phyloP scores from a whole-genome alignment of 805 yeast genomes.

The Torulaspora gathmanii region DNA sequence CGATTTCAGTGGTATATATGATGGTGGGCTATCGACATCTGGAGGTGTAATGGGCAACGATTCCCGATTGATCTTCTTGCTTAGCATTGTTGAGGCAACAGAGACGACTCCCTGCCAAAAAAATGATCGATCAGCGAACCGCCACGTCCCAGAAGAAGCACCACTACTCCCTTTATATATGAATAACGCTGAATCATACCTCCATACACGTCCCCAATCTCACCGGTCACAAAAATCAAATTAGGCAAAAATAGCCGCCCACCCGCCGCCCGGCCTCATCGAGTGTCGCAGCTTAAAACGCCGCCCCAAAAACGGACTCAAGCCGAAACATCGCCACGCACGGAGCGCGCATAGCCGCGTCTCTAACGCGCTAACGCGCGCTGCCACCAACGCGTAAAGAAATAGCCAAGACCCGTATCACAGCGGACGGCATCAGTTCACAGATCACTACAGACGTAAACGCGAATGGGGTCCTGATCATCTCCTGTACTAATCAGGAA shows the following conservation, averaged over 20 bases:
- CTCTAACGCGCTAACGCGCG: background rate
- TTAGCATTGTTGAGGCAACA: slow-evolving; percentile 8
- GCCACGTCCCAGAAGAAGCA: background rate
- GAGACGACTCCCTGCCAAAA: background rate
- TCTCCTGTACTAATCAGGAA: too few species aligned
- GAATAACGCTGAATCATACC: background rate
- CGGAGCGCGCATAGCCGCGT: background rate
- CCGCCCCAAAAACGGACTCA: background rate
- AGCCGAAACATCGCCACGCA: background rate
- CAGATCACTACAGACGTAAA: too few species aligned
- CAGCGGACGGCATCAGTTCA: too few species aligned
- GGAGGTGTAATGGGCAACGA: slow-evolving; percentile 31
- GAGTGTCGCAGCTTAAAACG: slow-evolving; percentile 2
- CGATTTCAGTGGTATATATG: slow-evolving; percentile 42
- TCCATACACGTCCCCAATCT: slow-evolving; percentile 2
- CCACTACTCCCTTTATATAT: background rate
- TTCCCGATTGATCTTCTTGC: slow-evolving; percentile 14
- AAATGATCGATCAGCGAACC: background rate
- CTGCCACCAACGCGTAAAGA: too few species aligned
- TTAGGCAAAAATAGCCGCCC: slow-evolving; percentile 12
- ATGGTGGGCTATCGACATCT: slow-evolving; percentile 40
- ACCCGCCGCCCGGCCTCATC: slow-evolving; percentile 1
- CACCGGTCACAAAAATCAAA: slow-evolving; percentile 7
- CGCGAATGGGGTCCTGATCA: too few species aligned
- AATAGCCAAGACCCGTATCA: too few species aligned